A percentile compares a stretch with the other conserved stretches of the same genome.
Conservation (phyloP, 108 stramenopile species). For the Cylindrotheca fusiformis region DNA sequence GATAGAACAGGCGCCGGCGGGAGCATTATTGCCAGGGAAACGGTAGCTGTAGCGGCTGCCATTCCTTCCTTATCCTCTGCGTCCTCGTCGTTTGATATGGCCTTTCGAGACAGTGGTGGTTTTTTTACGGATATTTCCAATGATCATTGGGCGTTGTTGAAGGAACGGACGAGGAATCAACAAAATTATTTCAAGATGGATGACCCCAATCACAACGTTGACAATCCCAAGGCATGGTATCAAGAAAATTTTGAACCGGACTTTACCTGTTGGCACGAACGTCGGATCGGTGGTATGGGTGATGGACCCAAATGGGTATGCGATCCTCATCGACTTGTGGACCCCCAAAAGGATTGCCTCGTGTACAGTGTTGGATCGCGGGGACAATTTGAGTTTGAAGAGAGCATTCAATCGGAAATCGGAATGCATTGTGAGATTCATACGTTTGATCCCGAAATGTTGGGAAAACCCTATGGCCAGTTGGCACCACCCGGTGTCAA, state of each 20-base stretch:
- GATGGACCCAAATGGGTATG: conserved; percentile 69
- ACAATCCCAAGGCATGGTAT: neutral
- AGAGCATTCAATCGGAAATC: conserved; percentile 25
- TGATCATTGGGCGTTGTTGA: neutral
- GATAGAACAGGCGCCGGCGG: too few species aligned
- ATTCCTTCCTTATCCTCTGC: too few species aligned
- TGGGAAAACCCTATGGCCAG: conserved; percentile 1
- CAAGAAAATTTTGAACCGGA: conserved; percentile 52
- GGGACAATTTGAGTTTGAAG: conserved; percentile 34
- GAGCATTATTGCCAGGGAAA: too few species aligned
- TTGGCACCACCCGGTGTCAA: conserved; percentile 2
- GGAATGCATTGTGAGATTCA: conserved; percentile 55
- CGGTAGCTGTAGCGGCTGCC: too few species aligned
- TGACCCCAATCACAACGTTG: neutral
- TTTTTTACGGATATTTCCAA: conserved; percentile 3
- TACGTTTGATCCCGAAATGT: conserved; percentile 38
- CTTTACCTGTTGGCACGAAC: conserved; percentile 52
- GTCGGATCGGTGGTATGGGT: conserved; percentile 38
- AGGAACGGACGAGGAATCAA: neutral
- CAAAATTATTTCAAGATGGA: conserved; percentile 5
- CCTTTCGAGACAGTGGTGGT: conserved; percentile 1
- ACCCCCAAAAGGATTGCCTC: conserved; percentile 31
- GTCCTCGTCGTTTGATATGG: too few species aligned
- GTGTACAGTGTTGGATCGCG: conserved; percentile 50
- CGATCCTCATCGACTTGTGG: conserved; percentile 46